Conservation (phyloP, 768 basidiomycete species). For the Tephrocybe sp. region DNA sequence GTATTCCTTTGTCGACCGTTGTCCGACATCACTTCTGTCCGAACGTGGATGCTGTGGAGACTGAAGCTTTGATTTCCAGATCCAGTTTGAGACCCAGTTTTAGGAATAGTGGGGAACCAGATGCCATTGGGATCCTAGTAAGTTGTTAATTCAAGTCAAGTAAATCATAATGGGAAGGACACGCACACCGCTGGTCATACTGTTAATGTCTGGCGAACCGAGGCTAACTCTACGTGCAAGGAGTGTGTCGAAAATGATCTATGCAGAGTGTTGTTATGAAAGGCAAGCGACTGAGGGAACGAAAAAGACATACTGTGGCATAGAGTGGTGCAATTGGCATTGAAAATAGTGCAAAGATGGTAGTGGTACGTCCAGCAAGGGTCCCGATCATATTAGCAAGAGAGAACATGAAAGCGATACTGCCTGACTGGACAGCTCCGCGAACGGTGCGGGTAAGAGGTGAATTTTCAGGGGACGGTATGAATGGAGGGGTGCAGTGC, state of each 20-base stretch:
- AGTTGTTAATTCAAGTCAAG: not conserved
- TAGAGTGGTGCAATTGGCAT: constrained; percentile 41
- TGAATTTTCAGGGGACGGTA: constrained; percentile 12
- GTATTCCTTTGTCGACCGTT: not conserved
- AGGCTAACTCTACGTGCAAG: constrained; percentile 11
- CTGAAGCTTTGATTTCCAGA: constrained; percentile 16
- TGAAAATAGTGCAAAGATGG: constrained; percentile 34
- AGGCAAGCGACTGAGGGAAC: not conserved
- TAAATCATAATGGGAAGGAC: not conserved
- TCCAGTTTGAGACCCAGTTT: not conserved
- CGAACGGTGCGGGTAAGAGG: constrained; percentile 30
- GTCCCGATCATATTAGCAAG: constrained; percentile 30
- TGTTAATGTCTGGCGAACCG: constrained; percentile 5
- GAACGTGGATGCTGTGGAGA: constrained; percentile 18
- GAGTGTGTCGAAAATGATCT: constrained; percentile 17
- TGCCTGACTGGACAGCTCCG: constrained; percentile 33
- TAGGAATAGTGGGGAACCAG: constrained; percentile 9
- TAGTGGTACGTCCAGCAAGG: constrained; percentile 22
- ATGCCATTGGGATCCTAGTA: constrained; percentile 5
- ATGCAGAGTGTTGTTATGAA: not conserved
- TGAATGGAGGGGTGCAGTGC: constrained; percentile 16
- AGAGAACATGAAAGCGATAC: constrained; percentile 33
- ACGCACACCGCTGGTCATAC: not conserved
- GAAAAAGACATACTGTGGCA: constrained; percentile 30
- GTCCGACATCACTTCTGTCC: constrained; percentile 16